phyloP scores from a whole-genome alignment of 805 yeast genomes.

The Candida berthetii region DNA sequence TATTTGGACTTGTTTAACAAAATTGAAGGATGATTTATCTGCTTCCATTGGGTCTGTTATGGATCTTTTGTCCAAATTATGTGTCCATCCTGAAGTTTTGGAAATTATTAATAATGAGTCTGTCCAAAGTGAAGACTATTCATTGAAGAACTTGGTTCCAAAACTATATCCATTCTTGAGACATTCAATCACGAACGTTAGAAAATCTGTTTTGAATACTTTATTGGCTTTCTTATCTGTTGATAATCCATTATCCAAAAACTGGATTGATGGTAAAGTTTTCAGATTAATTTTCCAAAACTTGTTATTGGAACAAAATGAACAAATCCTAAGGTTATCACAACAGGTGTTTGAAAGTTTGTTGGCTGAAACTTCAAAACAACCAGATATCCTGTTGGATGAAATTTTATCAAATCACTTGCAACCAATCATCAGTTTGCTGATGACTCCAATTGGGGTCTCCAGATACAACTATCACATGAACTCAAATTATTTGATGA shows the following conservation, averaged over 20 bases:
- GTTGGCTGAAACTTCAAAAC: constrained; percentile 35
- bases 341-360: constrained; percentile 52
- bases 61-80: constrained; percentile 86
- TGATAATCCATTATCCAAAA: constrained; percentile 41
- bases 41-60: constrained; percentile 94
- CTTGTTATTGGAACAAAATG: constrained; percentile 82
- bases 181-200: constrained; percentile 87
- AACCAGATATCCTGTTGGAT: constrained; percentile 38
- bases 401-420: constrained; percentile 49
- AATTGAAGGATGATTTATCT: constrained; percentile 84
- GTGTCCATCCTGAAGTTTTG: constrained; percentile 74
- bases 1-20: constrained; percentile 86
- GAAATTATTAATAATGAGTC: constrained; percentile 65
- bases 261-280: constrained; percentile 75
- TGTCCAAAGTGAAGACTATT: constrained; percentile 38
- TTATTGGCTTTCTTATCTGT: constrained; percentile 67
- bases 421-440: constrained; percentile 52
- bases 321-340: constrained; percentile 61
- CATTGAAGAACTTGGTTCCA: constrained; percentile 79
- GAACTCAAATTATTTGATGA: constrained; percentile 67
- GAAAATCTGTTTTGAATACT: constrained; percentile 82
- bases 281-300: constrained; percentile 81
- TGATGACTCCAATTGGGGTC: constrained; percentile 93
- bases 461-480: constrained; percentile 83
- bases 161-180: constrained; percentile 87